Evolutionary conservation across 495 filamentous ascomycete species (phyloP), one percentile per base, ranked within the genome.

Genomic region (Neurospora sp.): DNA sequence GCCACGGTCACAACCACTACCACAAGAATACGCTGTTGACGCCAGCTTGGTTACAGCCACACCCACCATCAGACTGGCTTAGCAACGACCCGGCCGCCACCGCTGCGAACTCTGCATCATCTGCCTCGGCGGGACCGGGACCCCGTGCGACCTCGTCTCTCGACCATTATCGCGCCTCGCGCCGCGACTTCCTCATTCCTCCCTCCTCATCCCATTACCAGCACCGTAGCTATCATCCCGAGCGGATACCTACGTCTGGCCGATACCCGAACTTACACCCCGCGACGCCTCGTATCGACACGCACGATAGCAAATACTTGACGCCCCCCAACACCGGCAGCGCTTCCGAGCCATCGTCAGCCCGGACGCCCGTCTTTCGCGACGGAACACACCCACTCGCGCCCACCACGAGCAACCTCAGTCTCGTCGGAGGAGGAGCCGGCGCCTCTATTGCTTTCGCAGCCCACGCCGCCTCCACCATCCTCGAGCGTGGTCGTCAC

Each of bases 211-310:
- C 71, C 74, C 71, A 76, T 20, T 69, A 72, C 38, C 73, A 74
- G 39, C 42, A 70, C 59, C 77, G 74, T 54, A 75, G 76, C 20
- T 71, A 71, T 39, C 69, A 70, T 38, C 76, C 73, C 70, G 80
- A 82, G 10, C 76, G 79, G 69, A 79, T 78, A 77, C 70, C 77
- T 72, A 71, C 79, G 27, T 72, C 75, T 11, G 69, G 46, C 69
- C 74, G 71, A 69, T 79, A 81, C 75, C 54, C 54, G 27, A 66
- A 9, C 14, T 1, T 9, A 37, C 54, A 66, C 31, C 80, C 80
- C n/a, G 78, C 78, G 18, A 79, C 80, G 18, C 78, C 80, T 44
- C 78, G 80, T 35, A 78, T 82, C 71, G 79, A 82, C 73, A 82
- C 76, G 37, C 75, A 76, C 78, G 78, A 81, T 27, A 74, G 76